Percentiles rank a stretch among this genome's conserved stretches.
Evolutionary conservation across 495 filamentous ascomycete genomes (phyloP).

Genomic region (Echria macrotheca): DNA sequence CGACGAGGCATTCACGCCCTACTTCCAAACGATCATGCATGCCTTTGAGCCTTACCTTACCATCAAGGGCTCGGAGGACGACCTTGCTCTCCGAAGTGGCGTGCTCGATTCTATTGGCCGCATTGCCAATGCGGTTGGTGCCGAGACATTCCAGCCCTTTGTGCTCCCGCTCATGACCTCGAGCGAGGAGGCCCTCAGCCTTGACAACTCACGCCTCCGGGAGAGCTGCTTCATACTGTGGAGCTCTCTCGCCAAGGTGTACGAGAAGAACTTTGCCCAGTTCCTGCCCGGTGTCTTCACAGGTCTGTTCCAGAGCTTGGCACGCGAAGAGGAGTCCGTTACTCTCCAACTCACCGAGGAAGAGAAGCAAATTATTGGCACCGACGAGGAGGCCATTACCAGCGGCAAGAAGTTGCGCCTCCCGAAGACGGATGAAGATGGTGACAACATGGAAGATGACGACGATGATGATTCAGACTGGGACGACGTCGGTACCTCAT

Average conservation of each 20-base stretch:
- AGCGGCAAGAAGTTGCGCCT: conserved; percentile 82
- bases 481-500: conserved; percentile 76
- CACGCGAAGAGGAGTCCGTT: conserved; percentile 83
- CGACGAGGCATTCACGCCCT: conserved; percentile 77
- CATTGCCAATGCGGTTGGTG: conserved; percentile 83
- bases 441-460: conserved; percentile 53
- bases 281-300: conserved; percentile 84
- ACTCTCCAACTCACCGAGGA: conserved; percentile 74
- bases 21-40: conserved; percentile 83
- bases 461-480: conserved; percentile 76
- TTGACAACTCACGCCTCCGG: conserved; percentile 81
- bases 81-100: conserved; percentile 81
- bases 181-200: conserved; percentile 84
- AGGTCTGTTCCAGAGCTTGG: conserved; percentile 75
- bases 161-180: conserved; percentile 83
- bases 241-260: conserved; percentile 90
- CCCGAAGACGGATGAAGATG: conserved; percentile 53
- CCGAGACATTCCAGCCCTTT: conserved; percentile 81
- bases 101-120: conserved; percentile 89
- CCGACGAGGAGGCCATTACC: conserved; percentile 63
- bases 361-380: conserved; percentile 63
- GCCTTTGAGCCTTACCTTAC: conserved; percentile 74
- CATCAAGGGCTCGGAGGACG: conserved; percentile 83
- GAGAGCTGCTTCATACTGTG: conserved; percentile 97
- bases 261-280: conserved; percentile 79